Percentiles rank a stretch among this genome's conserved stretches.
Conservation (phyloP, 2,329 filamentous ascomycete species). For the Neospermospora avenae region DNA sequence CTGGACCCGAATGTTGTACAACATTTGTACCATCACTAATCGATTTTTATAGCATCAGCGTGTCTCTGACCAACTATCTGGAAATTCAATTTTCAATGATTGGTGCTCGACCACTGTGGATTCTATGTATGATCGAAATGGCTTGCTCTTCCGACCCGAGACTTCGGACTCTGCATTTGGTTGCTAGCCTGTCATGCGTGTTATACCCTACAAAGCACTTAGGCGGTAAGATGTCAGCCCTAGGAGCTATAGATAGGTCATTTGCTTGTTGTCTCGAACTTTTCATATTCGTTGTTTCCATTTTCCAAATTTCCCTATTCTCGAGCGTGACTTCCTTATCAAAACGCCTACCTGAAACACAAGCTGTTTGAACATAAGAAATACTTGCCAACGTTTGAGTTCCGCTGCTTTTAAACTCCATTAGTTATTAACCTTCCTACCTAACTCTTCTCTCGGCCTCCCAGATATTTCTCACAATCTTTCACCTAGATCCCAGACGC, state of each 20-base stretch:
- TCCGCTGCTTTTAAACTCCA: background rate
- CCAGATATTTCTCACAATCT: background rate
- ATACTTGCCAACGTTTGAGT: background rate
- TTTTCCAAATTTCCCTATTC: background rate
- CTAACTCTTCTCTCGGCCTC: background rate
- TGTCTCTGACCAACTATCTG: background rate
- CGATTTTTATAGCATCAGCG: background rate
- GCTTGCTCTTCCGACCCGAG: background rate
- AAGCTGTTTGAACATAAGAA: no score
- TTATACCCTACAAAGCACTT: background rate
- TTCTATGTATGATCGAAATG: background rate
- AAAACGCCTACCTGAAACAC: background rate
- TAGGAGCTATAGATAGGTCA: no score
- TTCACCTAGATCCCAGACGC: background rate
- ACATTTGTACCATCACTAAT: background rate
- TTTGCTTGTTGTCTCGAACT: background rate
- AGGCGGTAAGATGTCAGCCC: conserved; percentile 1
- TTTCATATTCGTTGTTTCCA: background rate
- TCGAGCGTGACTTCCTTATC: background rate
- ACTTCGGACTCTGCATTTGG: background rate
- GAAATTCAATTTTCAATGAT: background rate
- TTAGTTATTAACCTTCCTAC: background rate
- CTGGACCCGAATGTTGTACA: background rate
- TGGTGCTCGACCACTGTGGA: background rate
- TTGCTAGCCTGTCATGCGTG: background rate